Evolutionary conservation across 768 basidiomycete species (phyloP).

Genomic region (Leccinum pellstonianum): DNA sequence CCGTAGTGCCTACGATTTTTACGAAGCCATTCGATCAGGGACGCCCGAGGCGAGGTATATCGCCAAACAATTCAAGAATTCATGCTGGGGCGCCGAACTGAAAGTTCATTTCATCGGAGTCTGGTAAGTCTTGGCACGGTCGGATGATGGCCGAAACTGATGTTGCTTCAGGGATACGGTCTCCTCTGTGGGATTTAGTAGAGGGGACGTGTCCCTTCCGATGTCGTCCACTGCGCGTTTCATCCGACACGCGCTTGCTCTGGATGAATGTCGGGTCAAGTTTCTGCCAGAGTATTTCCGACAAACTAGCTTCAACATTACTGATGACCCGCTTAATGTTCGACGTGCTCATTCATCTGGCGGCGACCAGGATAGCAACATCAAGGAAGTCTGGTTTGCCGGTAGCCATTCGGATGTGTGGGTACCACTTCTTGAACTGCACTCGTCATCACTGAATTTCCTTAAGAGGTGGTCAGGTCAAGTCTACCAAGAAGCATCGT

Average conservation of each 20-base stretch:
- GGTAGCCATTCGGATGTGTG: slow-evolving; percentile 24
- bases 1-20: background rate
- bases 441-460: background rate
- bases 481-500: background rate
- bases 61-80: background rate
- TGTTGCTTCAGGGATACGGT: slow-evolving; percentile 50
- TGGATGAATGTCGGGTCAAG: background rate
- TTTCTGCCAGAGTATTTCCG: slow-evolving; percentile 4
- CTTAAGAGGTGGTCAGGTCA: slow-evolving; percentile 11
- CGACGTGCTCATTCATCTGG: background rate
- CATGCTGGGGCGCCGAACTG: background rate
- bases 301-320: slow-evolving; percentile 21
- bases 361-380: slow-evolving; percentile 32
- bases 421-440: background rate
- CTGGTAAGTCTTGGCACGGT: slow-evolving; percentile 34
- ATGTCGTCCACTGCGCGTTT: slow-evolving; percentile 47
- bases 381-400: background rate
- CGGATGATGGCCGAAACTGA: background rate
- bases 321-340: background rate
- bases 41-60: background rate
- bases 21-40: background rate
- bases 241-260: background rate
- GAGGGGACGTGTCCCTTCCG: slow-evolving; percentile 42
- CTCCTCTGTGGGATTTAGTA: slow-evolving; percentile 55
- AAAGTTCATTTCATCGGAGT: slow-evolving; percentile 40